Percentiles rank a stretch among this genome's conserved stretches.
These are phyloP conservation scores for Dactylellina cionopaga DNA, from an alignment of 2,329 filamentous ascomycete species.

Conservation along the genomic window DNA sequence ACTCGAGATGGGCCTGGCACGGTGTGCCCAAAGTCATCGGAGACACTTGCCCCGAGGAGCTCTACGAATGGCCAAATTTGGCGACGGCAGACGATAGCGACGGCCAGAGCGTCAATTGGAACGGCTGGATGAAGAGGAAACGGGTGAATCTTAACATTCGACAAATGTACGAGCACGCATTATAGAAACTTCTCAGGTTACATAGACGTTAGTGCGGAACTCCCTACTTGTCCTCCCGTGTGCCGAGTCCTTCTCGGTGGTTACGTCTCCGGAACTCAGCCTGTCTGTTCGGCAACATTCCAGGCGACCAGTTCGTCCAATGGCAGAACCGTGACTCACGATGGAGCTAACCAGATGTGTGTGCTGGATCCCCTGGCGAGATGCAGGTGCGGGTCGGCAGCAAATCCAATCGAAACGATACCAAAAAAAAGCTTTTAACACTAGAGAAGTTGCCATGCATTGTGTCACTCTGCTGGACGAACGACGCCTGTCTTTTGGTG, in stretches of 20 bases:
- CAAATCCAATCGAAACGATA: not conserved
- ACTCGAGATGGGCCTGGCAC: slow-evolving; percentile 91
- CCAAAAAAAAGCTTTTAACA: too few species aligned
- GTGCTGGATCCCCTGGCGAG: not conserved
- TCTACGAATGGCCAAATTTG: slow-evolving; percentile 71
- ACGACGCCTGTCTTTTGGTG: not conserved
- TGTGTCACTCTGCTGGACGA: too few species aligned
- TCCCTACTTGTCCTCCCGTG: too few species aligned
- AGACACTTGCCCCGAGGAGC: slow-evolving; percentile 78
- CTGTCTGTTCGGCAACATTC: slow-evolving; percentile 19
- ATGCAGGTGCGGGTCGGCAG: slow-evolving; percentile 19
- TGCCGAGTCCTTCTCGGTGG: too few species aligned
- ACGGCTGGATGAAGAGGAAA: slow-evolving; percentile 87
- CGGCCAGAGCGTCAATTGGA: slow-evolving; percentile 69
- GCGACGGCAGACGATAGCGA: slow-evolving; percentile 64
- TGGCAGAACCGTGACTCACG: slow-evolving; percentile 33
- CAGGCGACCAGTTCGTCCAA: not conserved
- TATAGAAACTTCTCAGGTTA: too few species aligned
- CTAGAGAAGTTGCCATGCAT: too few species aligned
- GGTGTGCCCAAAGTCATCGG: slow-evolving; percentile 87
- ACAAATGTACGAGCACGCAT: slow-evolving; percentile 75
- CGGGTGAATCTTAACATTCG: slow-evolving; percentile 91
- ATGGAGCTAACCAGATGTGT: not conserved
- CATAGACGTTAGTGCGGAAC: too few species aligned
- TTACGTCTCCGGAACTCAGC: too few species aligned